These are phyloP conservation scores for Suillus paluster DNA, from an alignment of 768 basidiomycete genomes.

Conservation along the genomic window DNA sequence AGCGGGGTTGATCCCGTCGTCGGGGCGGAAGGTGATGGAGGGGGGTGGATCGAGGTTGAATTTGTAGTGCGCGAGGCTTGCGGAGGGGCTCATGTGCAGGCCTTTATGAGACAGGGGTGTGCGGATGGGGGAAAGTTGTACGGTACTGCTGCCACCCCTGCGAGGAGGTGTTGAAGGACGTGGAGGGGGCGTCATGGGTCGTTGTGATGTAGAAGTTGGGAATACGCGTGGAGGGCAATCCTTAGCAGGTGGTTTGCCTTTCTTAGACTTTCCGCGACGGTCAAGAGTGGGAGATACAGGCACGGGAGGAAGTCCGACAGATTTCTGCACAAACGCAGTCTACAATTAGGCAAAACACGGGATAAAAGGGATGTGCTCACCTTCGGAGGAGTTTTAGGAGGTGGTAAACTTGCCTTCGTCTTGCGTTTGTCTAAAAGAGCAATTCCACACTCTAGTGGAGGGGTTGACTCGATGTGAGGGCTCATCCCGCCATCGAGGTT, in stretches of 20 bases:
- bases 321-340: constrained; percentile 33
- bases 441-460: constrained; percentile 18
- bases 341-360: background rate
- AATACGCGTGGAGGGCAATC: constrained; percentile 30
- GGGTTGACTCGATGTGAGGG: constrained; percentile 20
- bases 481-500: constrained; percentile 12
- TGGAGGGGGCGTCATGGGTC: constrained; percentile 40
- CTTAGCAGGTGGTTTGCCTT: constrained; percentile 20
- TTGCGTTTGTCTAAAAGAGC: constrained; percentile 16
- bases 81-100: constrained; percentile 68
- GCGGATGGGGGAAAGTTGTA: constrained; percentile 59
- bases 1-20: constrained; percentile 41
- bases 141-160: constrained; percentile 26
- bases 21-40: constrained; percentile 30
- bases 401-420: constrained; percentile 17
- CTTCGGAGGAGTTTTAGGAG: constrained; percentile 35
- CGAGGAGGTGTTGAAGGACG: constrained; percentile 46
- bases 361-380: constrained; percentile 9
- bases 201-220: constrained; percentile 20
- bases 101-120: constrained; percentile 74
- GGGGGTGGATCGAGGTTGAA: constrained; percentile 69
- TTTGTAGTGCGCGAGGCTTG: constrained; percentile 72
- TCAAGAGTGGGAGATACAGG: constrained; percentile 53
- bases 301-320: constrained; percentile 43
- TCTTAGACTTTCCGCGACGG: constrained; percentile 31